A percentile compares a stretch with the other conserved stretches of the same genome.
Conservation (phyloP, 805 yeast genomes). For the Candida mattraensis region DNA sequence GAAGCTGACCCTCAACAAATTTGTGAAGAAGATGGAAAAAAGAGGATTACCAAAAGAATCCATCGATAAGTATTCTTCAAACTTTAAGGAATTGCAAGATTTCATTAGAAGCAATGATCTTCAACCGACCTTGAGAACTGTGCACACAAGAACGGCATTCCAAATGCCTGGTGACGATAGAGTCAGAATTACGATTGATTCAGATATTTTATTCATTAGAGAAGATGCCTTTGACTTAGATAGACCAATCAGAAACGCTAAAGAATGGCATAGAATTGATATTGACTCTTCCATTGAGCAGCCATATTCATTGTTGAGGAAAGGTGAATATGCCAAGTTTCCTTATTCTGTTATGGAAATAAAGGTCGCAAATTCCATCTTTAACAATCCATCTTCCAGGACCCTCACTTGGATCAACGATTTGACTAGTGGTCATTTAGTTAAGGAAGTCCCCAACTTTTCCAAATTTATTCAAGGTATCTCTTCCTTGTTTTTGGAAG, state of each 20-base stretch:
- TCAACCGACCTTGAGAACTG: constrained; percentile 84
- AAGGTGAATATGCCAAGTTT: constrained; percentile 81
- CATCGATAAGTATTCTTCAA: constrained; percentile 50
- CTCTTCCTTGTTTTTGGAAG: constrained; percentile 83
- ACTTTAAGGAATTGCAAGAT: constrained; percentile 58
- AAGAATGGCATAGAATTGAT: constrained; percentile 89
- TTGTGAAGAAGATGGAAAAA: constrained; percentile 59
- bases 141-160: constrained; percentile 90
- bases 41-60: constrained; percentile 55
- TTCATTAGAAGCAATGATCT: constrained; percentile 65
- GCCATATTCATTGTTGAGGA: constrained; percentile 72
- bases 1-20: constrained; percentile 41
- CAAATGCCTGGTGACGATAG: constrained; percentile 98
- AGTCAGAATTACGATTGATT: constrained; percentile 85
- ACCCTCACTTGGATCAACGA: constrained; percentile 78
- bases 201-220: constrained; percentile 81
- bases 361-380: constrained; percentile 46
- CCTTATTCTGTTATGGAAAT: constrained; percentile 90
- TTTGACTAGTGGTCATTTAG: constrained; percentile 76
- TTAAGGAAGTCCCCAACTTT: constrained; percentile 91
- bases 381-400: constrained; percentile 50
- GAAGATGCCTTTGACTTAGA: constrained; percentile 85
- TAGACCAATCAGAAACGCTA: constrained; percentile 88
- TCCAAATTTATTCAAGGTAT: constrained; percentile 93
- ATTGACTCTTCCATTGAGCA: constrained; percentile 74